These are phyloP conservation scores for Prinsepia uniflora DNA, from an alignment of 306 rosid species.

Conservation along the genomic window DNA sequence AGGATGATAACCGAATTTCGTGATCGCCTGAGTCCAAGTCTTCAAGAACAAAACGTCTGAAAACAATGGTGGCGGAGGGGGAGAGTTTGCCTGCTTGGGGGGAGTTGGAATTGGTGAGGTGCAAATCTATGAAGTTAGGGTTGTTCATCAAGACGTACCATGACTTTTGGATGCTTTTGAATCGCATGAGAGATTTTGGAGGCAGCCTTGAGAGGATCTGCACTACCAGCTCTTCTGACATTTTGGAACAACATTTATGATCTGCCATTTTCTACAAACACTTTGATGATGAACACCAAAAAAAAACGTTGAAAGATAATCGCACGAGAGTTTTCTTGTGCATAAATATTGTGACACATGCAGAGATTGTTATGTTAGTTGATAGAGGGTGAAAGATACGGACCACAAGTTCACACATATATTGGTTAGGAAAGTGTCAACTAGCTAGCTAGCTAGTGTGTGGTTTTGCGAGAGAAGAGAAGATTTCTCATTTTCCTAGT, in stretches of 20 bases:
- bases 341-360: too few species aligned
- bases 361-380: too few species aligned
- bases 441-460: too few species aligned
- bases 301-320: too few species aligned
- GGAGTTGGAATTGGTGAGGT: neutral
- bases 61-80: slow-evolving; percentile 1
- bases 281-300: too few species aligned
- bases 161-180: neutral
- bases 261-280: neutral
- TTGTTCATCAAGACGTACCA: neutral
- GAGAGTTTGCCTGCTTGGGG: neutral
- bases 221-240: neutral
- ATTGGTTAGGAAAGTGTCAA: too few species aligned
- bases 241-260: neutral
- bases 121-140: neutral
- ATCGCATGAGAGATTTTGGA: slow-evolving; percentile 4
- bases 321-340: too few species aligned
- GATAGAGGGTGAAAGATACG: too few species aligned
- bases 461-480: too few species aligned
- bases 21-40: neutral
- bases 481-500: too few species aligned
- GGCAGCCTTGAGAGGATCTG: neutral
- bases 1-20: neutral
- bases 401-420: too few species aligned
- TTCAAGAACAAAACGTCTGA: neutral